phyloP scores from a whole-genome alignment of 257 asterid species.

The Orobanche coerulescens region DNA sequence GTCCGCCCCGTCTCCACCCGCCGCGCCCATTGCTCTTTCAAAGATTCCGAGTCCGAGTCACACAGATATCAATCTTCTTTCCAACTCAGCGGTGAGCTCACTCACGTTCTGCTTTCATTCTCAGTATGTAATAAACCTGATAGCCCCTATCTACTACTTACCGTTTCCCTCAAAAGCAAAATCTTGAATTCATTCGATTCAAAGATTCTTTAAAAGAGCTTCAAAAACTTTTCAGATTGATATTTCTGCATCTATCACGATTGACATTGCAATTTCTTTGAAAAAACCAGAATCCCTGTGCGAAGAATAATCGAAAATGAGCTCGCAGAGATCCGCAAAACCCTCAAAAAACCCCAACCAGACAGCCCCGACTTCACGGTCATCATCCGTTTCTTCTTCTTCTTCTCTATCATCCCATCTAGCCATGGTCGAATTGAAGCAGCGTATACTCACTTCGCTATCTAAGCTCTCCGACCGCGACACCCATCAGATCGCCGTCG shows the following conservation, averaged over 20 bases:
- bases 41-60: not conserved
- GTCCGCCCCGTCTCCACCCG: too few relatives aligned
- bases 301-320: conserved; percentile 24
- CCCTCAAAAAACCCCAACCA: conserved; percentile 64
- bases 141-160: conserved; percentile 2
- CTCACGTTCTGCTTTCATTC: conserved; percentile 28
- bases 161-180: not conserved
- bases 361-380: conserved; percentile 34
- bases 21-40: not conserved
- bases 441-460: conserved; percentile 70
- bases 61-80: conserved; percentile 35
- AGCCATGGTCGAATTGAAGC: conserved; percentile 93
- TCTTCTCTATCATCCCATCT: conserved; percentile 71
- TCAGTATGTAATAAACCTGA: conserved; percentile 22
- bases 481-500: conserved; percentile 97
- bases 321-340: conserved; percentile 62
- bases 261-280: not conserved
- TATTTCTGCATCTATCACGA: not conserved
- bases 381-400: conserved; percentile 45
- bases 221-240: not conserved
- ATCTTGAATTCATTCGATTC: not conserved
- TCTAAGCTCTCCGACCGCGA: conserved; percentile 96
- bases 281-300: not conserved
- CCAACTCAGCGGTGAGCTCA: too few relatives aligned
- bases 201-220: not conserved